Base-by-base conservation (phyloP, 2,329 filamentous ascomycete genomes). In the Fusarium marasasianum region DNA sequence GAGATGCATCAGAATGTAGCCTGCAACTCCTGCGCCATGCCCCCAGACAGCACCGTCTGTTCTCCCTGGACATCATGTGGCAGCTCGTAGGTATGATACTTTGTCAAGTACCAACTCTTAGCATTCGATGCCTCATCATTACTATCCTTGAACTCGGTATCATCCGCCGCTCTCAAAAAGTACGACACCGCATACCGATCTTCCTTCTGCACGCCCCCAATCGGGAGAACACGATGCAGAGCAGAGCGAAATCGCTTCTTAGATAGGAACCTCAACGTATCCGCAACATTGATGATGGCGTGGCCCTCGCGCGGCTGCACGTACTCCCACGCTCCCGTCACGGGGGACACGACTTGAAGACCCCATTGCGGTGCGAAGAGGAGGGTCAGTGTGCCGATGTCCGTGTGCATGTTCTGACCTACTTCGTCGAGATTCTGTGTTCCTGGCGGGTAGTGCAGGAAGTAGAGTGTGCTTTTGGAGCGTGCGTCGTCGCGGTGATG, bases 361-460 rank as follows among this genome's bases (percentile, higher is more conserved):
- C 67, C 67, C 67, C 67, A 71, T n/a, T 71, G 67, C 9, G 67
- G 56, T 7, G 69, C 62, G 15, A 43, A 55, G 15, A 72, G 67
- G 20, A 72, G 31, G 1, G 69, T 67, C 2, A 72, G 61, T 1
- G 50, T 54, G 8, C 67, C 67, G 10, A 71, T 67, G 33, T 72
- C 67, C 4, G 69, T 72, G 20, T 72, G 67, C 57, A 71, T 71
- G 35, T 67, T 71, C 24, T 73, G 69, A 1, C 69, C 69, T 6
- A 73, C 70, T 38, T 73, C 35, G 12, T 59, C 57, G 5, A 44
- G 58, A 8, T 61, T 51, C 35, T 64, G 57, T 1, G 40, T 33
- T 10, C 57, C 57, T 14, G 58, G 58, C 2, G 67, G 67, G 37
- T 70, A 70, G 51, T 70, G 65, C 0, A 70, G 29, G 8, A 70